A percentile compares a stretch with the other conserved stretches of the same genome.
Evolutionary conservation across 2,329 filamentous ascomycete genomes (phyloP).

Genomic region (Tricladium varicosporioides): DNA sequence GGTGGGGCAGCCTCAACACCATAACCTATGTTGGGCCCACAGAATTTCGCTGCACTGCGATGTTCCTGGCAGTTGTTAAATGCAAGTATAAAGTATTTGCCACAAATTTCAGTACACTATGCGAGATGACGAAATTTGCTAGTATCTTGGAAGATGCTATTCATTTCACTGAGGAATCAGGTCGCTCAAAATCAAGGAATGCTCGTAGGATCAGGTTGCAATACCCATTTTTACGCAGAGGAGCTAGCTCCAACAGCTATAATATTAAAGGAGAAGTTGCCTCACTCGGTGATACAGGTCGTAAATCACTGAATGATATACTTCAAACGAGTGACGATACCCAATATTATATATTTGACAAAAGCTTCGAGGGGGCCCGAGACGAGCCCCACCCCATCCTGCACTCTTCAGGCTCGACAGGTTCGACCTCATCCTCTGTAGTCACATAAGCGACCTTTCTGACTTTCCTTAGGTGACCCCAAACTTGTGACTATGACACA

Average conservation of each 20-base stretch:
- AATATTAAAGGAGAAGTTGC: background rate
- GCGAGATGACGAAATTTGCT: background rate
- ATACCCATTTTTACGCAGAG: background rate
- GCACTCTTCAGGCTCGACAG: background rate
- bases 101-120: background rate
- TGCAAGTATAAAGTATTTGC: background rate
- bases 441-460: background rate
- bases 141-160: background rate
- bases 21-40: background rate
- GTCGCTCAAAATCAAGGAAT: background rate
- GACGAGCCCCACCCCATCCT: background rate
- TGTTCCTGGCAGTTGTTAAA: background rate
- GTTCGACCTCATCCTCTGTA: background rate
- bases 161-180: background rate
- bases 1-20: background rate
- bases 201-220: background rate
- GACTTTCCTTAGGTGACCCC: background rate
- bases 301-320: background rate
- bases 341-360: background rate
- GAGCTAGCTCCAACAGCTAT: background rate
- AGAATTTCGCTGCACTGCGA: background rate
- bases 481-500: background rate
- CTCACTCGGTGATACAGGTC: background rate
- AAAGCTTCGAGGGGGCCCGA: background rate
- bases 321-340: background rate